Evolutionary conservation across 352 stramenopile species (phyloP).

Genomic region (Phytophthora sojae): DNA sequence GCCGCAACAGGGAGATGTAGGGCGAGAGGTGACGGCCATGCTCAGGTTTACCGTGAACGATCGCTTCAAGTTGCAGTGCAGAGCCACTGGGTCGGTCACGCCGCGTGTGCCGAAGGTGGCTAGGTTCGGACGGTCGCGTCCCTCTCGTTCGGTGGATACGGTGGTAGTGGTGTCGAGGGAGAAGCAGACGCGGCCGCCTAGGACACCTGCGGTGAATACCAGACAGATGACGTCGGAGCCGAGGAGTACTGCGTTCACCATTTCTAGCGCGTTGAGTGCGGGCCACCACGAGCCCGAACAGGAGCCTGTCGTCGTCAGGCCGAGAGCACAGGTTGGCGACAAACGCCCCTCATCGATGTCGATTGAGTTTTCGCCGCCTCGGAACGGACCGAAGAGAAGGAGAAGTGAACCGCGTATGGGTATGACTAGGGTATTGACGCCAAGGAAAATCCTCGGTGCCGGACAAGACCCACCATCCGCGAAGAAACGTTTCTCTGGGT

Average conservation of each 20-base stretch:
- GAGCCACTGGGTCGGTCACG: conserved; percentile 39
- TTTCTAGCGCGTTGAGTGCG: conserved; percentile 10
- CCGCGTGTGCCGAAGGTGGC: conserved; percentile 32
- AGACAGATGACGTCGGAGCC: conserved; percentile 4
- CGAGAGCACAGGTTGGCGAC: conserved; percentile 20
- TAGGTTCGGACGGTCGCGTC: conserved; percentile 31
- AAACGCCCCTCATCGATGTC: conserved; percentile 49
- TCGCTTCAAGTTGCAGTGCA: conserved; percentile 59
- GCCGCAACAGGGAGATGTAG: conserved; percentile 48
- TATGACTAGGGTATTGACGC: conserved; percentile 9
- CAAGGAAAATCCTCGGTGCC: conserved; percentile 15
- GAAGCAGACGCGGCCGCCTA: conserved; percentile 7
- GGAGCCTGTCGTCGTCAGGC: conserved; percentile 18
- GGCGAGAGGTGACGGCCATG: conserved; percentile 46
- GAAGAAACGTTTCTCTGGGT: conserved; percentile 47
- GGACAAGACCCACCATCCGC: conserved; percentile 5
- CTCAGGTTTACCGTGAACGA: conserved; percentile 80
- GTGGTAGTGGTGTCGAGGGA: conserved; percentile 13
- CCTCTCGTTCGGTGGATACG: conserved; percentile 1
- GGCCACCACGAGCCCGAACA: conserved; percentile 24
- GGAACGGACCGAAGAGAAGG: conserved; percentile 37
- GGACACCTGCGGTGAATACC: conserved; percentile 3
- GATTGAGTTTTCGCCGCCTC: conserved; percentile 55
- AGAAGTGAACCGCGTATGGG: conserved; percentile 27
- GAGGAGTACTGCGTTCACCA: conserved; percentile 10